Evolutionary conservation across 2,329 filamentous ascomycete species (phyloP), one percentile per base, ranked within the genome.

Genomic region (Teratosphaeria zuluensis): DNA sequence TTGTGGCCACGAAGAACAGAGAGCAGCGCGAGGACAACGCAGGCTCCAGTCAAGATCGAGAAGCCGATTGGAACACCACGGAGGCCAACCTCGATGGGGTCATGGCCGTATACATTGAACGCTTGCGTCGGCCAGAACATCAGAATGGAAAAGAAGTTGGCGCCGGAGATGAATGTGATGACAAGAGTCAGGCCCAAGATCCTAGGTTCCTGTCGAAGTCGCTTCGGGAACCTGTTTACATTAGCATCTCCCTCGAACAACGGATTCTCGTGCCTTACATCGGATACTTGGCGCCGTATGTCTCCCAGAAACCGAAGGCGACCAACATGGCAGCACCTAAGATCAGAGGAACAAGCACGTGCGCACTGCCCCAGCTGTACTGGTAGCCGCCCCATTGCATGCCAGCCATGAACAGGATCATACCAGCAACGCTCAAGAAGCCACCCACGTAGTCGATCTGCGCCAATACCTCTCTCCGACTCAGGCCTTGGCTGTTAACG

Each of bases 21-120:
- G n/a, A 88, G 75, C 2, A 86, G 73, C 62, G 76, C 76, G 1
- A 88, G 76, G 1, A 82, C 79, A 60, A 85, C 75, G 56, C 80
- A 79, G 19, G 84, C 84, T 9, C 86, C 86, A 24, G 72, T 73
- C 24, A 88, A 75, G 64, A 88, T 84, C 16, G 80, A 79, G 61
- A 87, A 83, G 1, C 82, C 84, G 61, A 87, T 78, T 1, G 85
- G 84, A 5, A 88, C 68, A 55, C 83, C 83, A 57, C 85, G 80
- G 58, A 88, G 71, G 11, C 86, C 86, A 54, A 88, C 80, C 19
- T 77, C 78, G n/a, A 85, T 71, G 0, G 84, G 84, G 60, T 87
- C 82, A 62, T 87, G 82, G 6, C 69, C 70, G 56, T 67, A 70
- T 24, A 68, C 66, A 55, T 69, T 68, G 62, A 64, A 70, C 8